Evolutionary conservation across 2,329 filamentous ascomycete species (phyloP).

Genomic region (Rhytidhysteron rufulum): DNA sequence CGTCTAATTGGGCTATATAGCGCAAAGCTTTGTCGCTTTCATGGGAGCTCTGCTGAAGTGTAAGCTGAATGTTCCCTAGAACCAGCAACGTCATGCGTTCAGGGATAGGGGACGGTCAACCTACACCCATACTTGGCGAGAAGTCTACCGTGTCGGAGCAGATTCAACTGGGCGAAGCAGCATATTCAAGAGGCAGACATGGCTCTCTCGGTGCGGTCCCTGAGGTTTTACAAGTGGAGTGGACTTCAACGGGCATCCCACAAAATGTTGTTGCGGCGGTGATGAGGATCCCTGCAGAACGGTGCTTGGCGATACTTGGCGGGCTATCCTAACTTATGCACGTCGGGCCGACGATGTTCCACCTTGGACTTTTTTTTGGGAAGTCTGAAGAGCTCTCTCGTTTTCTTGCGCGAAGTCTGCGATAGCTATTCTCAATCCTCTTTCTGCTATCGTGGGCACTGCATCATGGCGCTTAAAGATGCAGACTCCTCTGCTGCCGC

Average conservation of each 20-base stretch:
- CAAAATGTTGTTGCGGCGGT: no score
- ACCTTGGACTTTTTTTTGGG: background rate
- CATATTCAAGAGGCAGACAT: slow-evolving; percentile 28
- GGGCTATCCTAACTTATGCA: background rate
- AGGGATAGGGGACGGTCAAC: slow-evolving; percentile 11
- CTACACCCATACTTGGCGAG: slow-evolving; percentile 33
- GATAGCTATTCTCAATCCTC: no score
- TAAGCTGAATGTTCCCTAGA: slow-evolving; percentile 20
- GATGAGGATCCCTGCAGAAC: no score
- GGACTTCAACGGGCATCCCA: background rate
- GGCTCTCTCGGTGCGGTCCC: background rate
- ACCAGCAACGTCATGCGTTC: slow-evolving; percentile 30
- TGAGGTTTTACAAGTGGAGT: background rate
- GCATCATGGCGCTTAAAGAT: slow-evolving; percentile 20
- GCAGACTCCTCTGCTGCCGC: slow-evolving; percentile 22
- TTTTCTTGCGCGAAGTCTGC: no score
- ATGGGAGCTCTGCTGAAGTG: slow-evolving; percentile 37
- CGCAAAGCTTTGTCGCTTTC: slow-evolving; percentile 71
- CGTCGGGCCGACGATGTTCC: background rate
- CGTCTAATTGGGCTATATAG: slow-evolving; percentile 79
- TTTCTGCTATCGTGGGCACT: background rate
- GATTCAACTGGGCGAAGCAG: slow-evolving; percentile 14
- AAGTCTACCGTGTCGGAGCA: slow-evolving; percentile 22
- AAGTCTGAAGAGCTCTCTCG: no score
- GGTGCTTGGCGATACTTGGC: no score